These are phyloP conservation scores for Penicillium sp. DNA, from an alignment of 2,329 filamentous ascomycete species.

Conservation along the genomic window DNA sequence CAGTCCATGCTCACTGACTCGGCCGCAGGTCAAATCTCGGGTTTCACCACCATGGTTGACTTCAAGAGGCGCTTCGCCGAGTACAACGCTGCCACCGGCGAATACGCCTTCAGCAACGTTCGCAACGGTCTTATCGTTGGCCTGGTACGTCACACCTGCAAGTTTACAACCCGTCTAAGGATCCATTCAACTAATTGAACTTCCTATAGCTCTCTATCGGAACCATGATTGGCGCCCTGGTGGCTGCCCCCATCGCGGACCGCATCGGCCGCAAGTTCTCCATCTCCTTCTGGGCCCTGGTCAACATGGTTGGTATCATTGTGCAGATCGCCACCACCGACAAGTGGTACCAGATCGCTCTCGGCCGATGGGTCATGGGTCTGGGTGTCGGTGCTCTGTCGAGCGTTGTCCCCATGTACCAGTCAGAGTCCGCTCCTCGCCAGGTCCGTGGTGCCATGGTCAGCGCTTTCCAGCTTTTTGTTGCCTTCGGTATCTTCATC, in stretches of 20 bases:
- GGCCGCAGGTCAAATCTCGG: slow-evolving; percentile 46
- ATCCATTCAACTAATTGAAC: neutral
- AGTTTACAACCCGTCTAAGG: neutral
- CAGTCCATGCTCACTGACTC: slow-evolving; percentile 8
- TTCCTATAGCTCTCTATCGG: slow-evolving; percentile 45
- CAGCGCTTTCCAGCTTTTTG: slow-evolving; percentile 53
- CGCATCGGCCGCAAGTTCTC: slow-evolving; percentile 49
- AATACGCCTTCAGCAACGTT: slow-evolving; percentile 47
- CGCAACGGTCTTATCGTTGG: slow-evolving; percentile 50
- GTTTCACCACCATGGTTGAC: slow-evolving; percentile 51
- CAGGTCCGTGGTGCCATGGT: slow-evolving; percentile 53
- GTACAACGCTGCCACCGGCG: slow-evolving; percentile 29
- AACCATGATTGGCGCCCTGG: slow-evolving; percentile 46
- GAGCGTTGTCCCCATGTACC: slow-evolving; percentile 52
- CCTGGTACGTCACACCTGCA: slow-evolving; percentile 36
- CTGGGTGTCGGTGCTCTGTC: slow-evolving; percentile 52
- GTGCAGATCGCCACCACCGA: slow-evolving; percentile 48
- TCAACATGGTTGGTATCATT: slow-evolving; percentile 50
- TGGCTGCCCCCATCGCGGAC: slow-evolving; percentile 50
- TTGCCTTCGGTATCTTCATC: slow-evolving; percentile 53
- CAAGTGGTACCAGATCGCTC: slow-evolving; percentile 49
- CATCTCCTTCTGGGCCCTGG: slow-evolving; percentile 47
- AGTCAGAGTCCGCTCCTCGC: slow-evolving; percentile 49
- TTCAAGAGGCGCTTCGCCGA: slow-evolving; percentile 47
- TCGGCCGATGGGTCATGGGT: slow-evolving; percentile 51